These are phyloP conservation scores for Simplicillium aogashimaense DNA, from an alignment of 2,329 filamentous ascomycete genomes.

Conservation along the genomic window DNA sequence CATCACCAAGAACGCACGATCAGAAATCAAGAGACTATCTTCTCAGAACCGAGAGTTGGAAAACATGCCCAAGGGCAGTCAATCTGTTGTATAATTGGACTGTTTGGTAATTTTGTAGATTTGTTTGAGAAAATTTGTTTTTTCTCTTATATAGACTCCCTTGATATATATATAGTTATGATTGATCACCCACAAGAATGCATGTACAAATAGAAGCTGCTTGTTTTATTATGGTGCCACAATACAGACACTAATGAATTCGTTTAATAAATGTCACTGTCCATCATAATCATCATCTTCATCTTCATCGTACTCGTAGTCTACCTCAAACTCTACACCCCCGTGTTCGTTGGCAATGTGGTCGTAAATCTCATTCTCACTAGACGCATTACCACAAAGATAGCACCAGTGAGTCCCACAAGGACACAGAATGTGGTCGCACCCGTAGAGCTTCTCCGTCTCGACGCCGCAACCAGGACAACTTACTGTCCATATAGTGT, in stretches of 20 bases:
- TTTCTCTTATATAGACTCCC: no score
- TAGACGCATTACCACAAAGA: constrained; percentile 21
- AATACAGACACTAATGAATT: no score
- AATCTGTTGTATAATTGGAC: no score
- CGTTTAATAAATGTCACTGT: no score
- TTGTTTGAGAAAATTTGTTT: no score
- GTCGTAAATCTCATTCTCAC: constrained; percentile 19
- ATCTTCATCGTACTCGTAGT: constrained; percentile 11
- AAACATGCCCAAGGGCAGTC: no score
- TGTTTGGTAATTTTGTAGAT: no score
- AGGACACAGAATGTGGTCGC: constrained; percentile 27
- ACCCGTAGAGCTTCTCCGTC: constrained; percentile 26
- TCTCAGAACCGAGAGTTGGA: background rate
- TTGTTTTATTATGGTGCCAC: no score
- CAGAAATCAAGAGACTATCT: background rate
- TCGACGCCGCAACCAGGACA: constrained; percentile 26
- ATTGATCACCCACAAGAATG: background rate
- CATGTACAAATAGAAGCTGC: no score
- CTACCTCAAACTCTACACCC: constrained; percentile 14
- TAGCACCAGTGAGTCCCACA: constrained; percentile 30
- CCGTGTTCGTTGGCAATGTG: constrained; percentile 25
- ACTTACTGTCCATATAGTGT: constrained; percentile 7
- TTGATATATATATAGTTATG: no score
- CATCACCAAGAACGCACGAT: constrained; percentile 1
- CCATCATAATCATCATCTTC: no score